Evolutionary conservation across 345 rosid species (phyloP), one percentile per base, ranked within the genome.

Genomic region (Capsella bursapastoris): DNA sequence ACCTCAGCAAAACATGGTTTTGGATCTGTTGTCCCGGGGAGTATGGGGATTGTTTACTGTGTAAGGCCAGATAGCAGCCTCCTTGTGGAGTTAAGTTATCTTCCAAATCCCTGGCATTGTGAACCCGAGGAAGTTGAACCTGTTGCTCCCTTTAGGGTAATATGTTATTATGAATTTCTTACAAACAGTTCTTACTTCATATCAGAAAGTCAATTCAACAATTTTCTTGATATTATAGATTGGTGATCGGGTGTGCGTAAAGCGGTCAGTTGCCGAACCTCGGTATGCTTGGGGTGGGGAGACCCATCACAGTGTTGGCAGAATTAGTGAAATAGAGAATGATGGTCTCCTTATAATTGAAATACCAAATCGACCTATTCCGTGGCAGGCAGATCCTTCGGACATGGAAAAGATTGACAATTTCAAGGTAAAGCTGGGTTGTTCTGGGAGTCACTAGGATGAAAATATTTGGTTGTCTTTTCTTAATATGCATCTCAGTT

Each of bases 231-330:
- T 57, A 75, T 83, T 75, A 41, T 86, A 95, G 99, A 92, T 90
- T 74, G 97, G 99, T 62, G 91, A 92, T 64, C 84, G 85, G 44
- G 96, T 92, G 62, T 95, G 98, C 56, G 99, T 92, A 77, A 95
- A 92, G 85, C 88, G 99, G 51, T 90, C 99, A 75, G 97, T 95
- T 80, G 96, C 99, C 8, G 99, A 92, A 82, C 99, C 99, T 62
- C 86, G 97, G 77, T 95, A 84, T 88, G 98, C 92, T 69, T 95
- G 99, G 99, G 98, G 96, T 63, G 98, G 98, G 69, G 99, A 95
- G 89, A 95, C 99, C 14, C 99, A 95, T 85, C 99, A 95, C 67
- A 95, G 98, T 80, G 99, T 92, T 75, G 99, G 99, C 74, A 89
- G 77, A 76, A 86, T 92, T 64, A 86, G 89, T 14, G 99, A 92